A percentile compares a stretch with the other conserved stretches of the same genome.
Conservation (phyloP, 148 eudicot species). For the Persicaria tinctoria region DNA sequence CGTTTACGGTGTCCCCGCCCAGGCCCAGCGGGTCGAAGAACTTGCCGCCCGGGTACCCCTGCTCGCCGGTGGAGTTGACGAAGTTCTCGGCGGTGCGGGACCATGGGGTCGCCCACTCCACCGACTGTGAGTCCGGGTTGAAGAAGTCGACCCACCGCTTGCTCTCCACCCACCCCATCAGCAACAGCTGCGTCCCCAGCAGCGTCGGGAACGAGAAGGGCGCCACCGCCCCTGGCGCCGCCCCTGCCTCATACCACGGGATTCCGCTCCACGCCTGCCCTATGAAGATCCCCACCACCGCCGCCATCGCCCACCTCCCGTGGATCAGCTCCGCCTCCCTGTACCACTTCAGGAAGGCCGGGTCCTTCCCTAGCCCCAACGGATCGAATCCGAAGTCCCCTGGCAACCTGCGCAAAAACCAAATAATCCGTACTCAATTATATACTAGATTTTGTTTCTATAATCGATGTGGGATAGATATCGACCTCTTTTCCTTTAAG, state of each 20-base stretch:
- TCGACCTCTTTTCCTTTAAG: too few relatives aligned
- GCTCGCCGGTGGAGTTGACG: constrained; percentile 74
- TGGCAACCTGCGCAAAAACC: constrained; percentile 50
- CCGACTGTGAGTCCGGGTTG: constrained; percentile 88
- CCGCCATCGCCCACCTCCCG: constrained; percentile 97
- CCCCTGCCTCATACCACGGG: constrained; percentile 98
- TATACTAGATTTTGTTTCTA: too few relatives aligned
- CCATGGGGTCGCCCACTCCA: constrained; percentile 99
- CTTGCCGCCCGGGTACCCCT: constrained; percentile 96
- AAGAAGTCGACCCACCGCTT: constrained; percentile 97
- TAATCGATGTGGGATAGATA: too few relatives aligned
- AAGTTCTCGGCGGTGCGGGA: constrained; percentile 82
- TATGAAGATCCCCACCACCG: constrained; percentile 87
- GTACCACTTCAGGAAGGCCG: constrained; percentile 97
- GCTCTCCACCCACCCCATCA: constrained; percentile 99
- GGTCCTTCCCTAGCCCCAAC: constrained; percentile 93
- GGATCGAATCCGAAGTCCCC: constrained; percentile 98
- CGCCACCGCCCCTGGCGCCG: constrained; percentile 83
- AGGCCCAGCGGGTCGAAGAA: constrained; percentile 80
- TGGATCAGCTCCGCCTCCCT: constrained; percentile 97
- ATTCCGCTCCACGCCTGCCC: constrained; percentile 94
- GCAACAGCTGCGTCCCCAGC: constrained; percentile 85
- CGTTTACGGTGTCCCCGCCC: constrained; percentile 53
- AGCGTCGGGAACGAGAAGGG: constrained; percentile 85
- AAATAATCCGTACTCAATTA: too few relatives aligned